Conservation (phyloP, 2,329 filamentous ascomycete genomes). For the Zalaria sp. region DNA sequence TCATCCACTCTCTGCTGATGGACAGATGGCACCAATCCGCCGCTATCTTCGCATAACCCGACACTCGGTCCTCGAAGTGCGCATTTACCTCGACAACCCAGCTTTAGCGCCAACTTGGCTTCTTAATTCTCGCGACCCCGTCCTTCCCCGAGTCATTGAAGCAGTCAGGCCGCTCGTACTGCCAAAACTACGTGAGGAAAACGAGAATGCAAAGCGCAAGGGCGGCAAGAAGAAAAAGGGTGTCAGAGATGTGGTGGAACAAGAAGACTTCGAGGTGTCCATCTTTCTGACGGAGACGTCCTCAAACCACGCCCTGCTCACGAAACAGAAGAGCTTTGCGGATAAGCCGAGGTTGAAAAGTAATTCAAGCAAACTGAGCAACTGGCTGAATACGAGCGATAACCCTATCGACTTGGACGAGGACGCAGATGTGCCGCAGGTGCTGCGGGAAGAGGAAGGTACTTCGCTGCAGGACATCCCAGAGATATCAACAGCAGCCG, state of each 20-base stretch:
- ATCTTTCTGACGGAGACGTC: conserved; percentile 83
- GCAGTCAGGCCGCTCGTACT: conserved; percentile 74
- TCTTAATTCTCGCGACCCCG: conserved; percentile 58
- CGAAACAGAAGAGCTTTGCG: conserved; percentile 64
- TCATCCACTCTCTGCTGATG: too few species aligned
- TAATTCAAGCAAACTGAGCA: conserved; percentile 31
- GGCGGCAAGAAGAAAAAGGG: conserved; percentile 52
- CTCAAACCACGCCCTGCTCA: conserved; percentile 73
- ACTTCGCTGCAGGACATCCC: conserved; percentile 46
- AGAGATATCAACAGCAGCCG: conserved; percentile 16
- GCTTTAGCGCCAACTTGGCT: conserved; percentile 73
- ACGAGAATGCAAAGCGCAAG: conserved; percentile 44
- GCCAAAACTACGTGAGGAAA: conserved; percentile 83
- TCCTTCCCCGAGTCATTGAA: conserved; percentile 71
- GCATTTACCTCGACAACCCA: conserved; percentile 90
- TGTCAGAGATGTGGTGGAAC: conserved; percentile 75
- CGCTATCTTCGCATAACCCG: conserved; percentile 86
- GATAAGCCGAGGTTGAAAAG: conserved; percentile 28
- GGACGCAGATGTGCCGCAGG: conserved; percentile 31
- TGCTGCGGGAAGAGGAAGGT: conserved; percentile 44
- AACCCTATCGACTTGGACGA: conserved; percentile 27
- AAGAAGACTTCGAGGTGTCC: conserved; percentile 90
- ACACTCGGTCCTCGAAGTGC: conserved; percentile 88
- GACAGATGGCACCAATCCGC: conserved; percentile 67
- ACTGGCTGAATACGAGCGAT: conserved; percentile 27